phyloP scores from a whole-genome alignment of 2,329 filamentous ascomycete genomes.

The Ophiocordyceps unilateralis region DNA sequence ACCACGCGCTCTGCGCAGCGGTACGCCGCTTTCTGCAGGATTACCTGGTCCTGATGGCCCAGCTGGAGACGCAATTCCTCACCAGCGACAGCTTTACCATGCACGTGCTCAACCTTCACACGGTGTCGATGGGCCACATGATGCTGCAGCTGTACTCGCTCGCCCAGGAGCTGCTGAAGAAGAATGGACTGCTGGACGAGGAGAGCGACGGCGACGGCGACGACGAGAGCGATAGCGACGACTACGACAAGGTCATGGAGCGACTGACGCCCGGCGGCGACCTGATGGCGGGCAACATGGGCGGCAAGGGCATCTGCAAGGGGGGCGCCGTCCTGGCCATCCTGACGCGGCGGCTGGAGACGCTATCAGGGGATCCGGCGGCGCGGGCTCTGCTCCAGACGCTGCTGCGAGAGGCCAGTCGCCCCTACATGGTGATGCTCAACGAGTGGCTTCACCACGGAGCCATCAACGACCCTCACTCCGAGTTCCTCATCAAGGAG shows the following conservation, averaged over 20 bases:
- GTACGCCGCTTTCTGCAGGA: constrained; percentile 84
- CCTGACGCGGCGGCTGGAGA: constrained; percentile 67
- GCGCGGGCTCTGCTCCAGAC: constrained; percentile 68
- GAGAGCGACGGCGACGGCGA: constrained; percentile 50
- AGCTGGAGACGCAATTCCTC: constrained; percentile 83
- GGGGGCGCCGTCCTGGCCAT: constrained; percentile 88
- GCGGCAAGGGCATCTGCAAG: constrained; percentile 84
- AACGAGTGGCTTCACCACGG: constrained; percentile 98
- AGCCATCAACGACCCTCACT: constrained; percentile 82
- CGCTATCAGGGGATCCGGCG: constrained; percentile 85
- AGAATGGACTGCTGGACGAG: constrained; percentile 75
- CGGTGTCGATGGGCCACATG: constrained; percentile 78
- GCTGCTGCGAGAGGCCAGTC: constrained; percentile 70
- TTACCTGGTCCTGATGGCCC: constrained; percentile 81
- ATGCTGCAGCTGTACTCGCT: constrained; percentile 79
- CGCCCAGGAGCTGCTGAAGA: constrained; percentile 71
- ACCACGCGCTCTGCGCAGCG: constrained; percentile 89
- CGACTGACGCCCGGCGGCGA: constrained; percentile 77
- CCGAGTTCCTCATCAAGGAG: constrained; percentile 88
- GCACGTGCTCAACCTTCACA: constrained; percentile 84
- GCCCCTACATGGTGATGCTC: constrained; percentile 93
- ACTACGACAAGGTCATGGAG: constrained; percentile 87
- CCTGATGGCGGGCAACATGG: constrained; percentile 58
- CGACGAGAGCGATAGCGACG: constrained; percentile 52
- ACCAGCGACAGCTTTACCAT: constrained; percentile 81